A percentile compares a stretch with the other conserved stretches of the same genome.
Conservation (phyloP, 2,329 filamentous ascomycete genomes). For the Pseudocercospora musae region DNA sequence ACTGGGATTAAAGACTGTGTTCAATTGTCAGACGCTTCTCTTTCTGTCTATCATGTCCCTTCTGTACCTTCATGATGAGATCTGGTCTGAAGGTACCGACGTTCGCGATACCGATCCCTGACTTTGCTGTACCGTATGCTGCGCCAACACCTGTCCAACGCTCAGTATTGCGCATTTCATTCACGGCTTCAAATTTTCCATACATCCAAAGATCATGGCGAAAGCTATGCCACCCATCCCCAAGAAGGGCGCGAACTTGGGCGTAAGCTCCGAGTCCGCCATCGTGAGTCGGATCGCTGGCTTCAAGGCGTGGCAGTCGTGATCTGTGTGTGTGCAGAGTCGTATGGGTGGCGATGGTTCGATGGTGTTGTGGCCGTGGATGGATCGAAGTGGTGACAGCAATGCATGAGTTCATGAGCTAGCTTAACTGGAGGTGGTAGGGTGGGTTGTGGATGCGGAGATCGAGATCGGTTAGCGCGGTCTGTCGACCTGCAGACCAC, state of each 20-base stretch:
- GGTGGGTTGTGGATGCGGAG: not conserved
- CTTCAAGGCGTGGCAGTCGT: not conserved
- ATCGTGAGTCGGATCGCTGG: conserved; percentile 36
- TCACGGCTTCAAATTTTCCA: conserved; percentile 31
- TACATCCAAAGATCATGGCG: conserved; percentile 84
- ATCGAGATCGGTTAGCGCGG: not conserved
- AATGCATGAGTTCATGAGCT: not conserved
- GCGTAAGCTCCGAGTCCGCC: conserved; percentile 56
- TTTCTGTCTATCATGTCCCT: conserved; percentile 17
- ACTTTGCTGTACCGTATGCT: conserved; percentile 84
- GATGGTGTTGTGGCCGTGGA: not conserved
- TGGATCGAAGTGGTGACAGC: not conserved
- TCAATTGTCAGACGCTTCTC: conserved; percentile 23
- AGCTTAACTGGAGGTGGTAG: too few relatives aligned
- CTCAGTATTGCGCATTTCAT: conserved; percentile 22
- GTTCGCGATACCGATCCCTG: conserved; percentile 81
- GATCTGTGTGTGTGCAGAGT: not conserved
- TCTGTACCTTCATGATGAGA: conserved; percentile 79
- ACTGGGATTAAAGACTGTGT: conserved; percentile 75
- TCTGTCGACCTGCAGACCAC: not conserved
- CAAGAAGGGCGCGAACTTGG: conserved; percentile 83
- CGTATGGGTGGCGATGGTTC: not conserved
- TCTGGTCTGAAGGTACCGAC: conserved; percentile 82
- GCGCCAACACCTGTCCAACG: conserved; percentile 61
- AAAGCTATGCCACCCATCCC: conserved; percentile 80